Conservation (phyloP, 169 alveolate species). For the Eimeria necatrix region DNA sequence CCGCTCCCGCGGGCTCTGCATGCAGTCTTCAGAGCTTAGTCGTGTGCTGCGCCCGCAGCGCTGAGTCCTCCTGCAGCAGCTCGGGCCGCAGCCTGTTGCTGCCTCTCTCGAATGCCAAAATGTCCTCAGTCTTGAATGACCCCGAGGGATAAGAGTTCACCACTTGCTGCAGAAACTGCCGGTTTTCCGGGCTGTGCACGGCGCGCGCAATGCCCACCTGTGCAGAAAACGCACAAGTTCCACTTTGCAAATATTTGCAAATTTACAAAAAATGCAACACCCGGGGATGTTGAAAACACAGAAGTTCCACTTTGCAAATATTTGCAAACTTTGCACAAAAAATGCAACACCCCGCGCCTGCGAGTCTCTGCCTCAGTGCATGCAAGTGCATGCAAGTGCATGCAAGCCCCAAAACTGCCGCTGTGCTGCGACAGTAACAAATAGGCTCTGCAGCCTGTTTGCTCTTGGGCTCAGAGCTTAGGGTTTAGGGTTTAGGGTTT, state of each 20-base stretch:
- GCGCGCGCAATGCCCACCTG: conserved; percentile 78
- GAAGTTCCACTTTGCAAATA: no score
- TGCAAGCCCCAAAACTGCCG: neutral
- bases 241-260: neutral
- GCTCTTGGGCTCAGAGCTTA: neutral
- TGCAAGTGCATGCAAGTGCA: no score
- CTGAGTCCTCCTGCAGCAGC: neutral
- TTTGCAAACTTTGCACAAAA: no score
- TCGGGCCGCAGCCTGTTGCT: neutral
- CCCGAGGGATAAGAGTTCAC: conserved; percentile 60
- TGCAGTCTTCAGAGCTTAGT: no score
- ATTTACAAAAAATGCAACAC: neutral
- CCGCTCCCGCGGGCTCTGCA: no score
- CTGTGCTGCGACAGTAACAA: neutral
- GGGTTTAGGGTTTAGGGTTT: no score
- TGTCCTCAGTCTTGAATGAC: neutral
- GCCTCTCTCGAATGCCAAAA: conserved; percentile 4
- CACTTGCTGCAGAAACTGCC: conserved; percentile 21
- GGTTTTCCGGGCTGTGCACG: conserved; percentile 64
- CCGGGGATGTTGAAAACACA: neutral
- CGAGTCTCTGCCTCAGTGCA: neutral
- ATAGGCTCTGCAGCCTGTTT: neutral
- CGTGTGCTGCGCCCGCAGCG: neutral
- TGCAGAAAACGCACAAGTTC: neutral
- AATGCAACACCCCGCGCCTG: neutral